Conservation (phyloP, 1,284 basidiomycete species). For the Heliocybe sulcata region DNA sequence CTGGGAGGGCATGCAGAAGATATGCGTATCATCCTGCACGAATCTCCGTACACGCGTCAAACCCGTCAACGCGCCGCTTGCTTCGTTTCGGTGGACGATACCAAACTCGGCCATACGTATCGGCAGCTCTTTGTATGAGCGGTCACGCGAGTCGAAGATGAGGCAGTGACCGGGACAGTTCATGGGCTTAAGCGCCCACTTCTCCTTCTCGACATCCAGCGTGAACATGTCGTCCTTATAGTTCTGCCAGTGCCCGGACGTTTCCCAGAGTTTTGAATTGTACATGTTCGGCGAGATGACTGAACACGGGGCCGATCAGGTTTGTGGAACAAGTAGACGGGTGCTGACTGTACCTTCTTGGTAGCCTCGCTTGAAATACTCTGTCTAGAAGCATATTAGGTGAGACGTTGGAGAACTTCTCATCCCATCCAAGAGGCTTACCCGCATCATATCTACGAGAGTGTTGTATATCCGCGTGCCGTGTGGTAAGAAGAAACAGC, state of each 20-base stretch:
- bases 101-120: slow-evolving; percentile 99
- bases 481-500: slow-evolving; percentile 95
- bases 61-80: slow-evolving; percentile 90
- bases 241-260: slow-evolving; percentile 98
- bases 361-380: slow-evolving; percentile 85
- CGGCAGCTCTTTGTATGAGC: slow-evolving; percentile 93
- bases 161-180: slow-evolving; percentile 98
- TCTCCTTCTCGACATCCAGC: slow-evolving; percentile 92
- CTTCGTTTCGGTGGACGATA: slow-evolving; percentile 96
- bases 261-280: slow-evolving; percentile 96
- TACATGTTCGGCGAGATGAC: slow-evolving; percentile 99
- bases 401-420: slow-evolving; percentile 1
- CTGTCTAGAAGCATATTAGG: slow-evolving; percentile 33
- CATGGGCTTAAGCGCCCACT: slow-evolving; percentile 96
- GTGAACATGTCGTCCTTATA: slow-evolving; percentile 98
- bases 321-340: neutral
- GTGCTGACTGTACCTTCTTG: slow-evolving; percentile 58
- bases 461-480: slow-evolving; percentile 97
- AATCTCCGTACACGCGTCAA: slow-evolving; percentile 93
- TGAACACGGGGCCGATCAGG: slow-evolving; percentile 17
- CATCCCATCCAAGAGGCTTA: slow-evolving; percentile 28
- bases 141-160: slow-evolving; percentile 92
- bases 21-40: slow-evolving; percentile 95
- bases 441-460: slow-evolving; percentile 85
- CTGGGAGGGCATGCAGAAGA: slow-evolving; percentile 96